Base-by-base conservation (phyloP, 192 early-diverging fungal genomes). In the Linnemannia exigua region DNA sequence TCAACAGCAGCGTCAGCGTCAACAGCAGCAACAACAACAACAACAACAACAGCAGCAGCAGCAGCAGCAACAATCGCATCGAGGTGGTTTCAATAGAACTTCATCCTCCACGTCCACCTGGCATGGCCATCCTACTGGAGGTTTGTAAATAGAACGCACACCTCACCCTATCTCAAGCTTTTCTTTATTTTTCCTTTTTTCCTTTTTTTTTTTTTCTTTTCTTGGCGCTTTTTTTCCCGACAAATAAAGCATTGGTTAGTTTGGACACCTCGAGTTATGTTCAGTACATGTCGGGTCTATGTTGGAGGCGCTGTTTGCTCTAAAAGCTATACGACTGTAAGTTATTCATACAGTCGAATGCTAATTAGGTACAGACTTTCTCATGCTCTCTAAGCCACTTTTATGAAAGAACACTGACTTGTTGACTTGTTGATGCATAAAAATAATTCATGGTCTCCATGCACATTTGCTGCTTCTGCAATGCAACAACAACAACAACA, bases 91-190 rank as follows among this genome's bases (percentile, higher is more conserved):
- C 50, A 47, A 84, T 69, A 79, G 84, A 72, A 77, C 84, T 14
- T 38, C 75, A 12, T 86, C 84, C 1, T 80, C 84, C 46, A 77
- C 68, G 12, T 86, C 84, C 20, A 80, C 84, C 12, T 86, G 78
- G 78, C 83, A 79, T 76, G 73, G 77, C 33, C 70, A 72, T 33
- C 68, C 77, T 66, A 25, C 77, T 36, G 58, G 31, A 61, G 70
- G 48, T 25, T 31, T 82, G 75, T 77, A 77, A 73, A 77, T 82
- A 77, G 58, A 75, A 44, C 41, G 9, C 41, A 44, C 44, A 51
- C 58, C 52, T n/a, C 52, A 0, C 5, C 15, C 25, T 8, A n/a
- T 25, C 9, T 25, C 28, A 31, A 63, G 8, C 12, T 63, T 61
- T 61, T 14, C 25, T 28, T 28, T 36, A 74, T 69, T 19, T 73